A percentile compares a stretch with the other conserved stretches of the same genome.
Evolutionary conservation across 805 yeast genomes (phyloP).

Genomic region (Hermanozyma aechmeae): DNA sequence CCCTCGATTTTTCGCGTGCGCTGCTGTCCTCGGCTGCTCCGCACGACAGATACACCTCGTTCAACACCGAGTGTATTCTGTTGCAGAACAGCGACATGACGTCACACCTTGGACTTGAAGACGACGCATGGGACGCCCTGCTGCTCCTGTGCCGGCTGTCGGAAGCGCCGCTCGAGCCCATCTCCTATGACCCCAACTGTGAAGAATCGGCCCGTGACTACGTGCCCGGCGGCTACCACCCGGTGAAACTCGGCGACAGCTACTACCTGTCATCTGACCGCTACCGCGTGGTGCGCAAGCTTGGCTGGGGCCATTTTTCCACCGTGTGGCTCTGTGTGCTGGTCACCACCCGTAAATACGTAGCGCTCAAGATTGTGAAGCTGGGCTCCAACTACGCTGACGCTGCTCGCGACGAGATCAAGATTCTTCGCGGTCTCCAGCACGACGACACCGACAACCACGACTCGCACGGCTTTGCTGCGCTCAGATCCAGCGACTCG

Average conservation of each 20-base stretch:
- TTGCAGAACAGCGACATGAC: slow-evolving; percentile 32
- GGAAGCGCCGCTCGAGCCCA: slow-evolving; percentile 7
- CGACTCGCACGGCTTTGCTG: slow-evolving; percentile 1
- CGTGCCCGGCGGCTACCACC: slow-evolving; percentile 91
- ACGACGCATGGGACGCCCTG: no score
- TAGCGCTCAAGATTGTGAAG: slow-evolving; percentile 90
- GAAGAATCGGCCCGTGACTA: slow-evolving; percentile 88
- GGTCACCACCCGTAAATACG: slow-evolving; percentile 89
- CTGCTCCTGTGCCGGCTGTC: not conserved
- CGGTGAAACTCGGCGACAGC: slow-evolving; percentile 79
- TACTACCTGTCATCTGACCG: slow-evolving; percentile 54
- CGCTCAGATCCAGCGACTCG: not conserved
- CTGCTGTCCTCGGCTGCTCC: no score
- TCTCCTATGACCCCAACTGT: slow-evolving; percentile 32
- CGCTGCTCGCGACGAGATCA: slow-evolving; percentile 90
- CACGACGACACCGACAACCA: slow-evolving; percentile 8
- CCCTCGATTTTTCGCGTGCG: no score
- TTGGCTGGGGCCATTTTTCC: slow-evolving; percentile 99
- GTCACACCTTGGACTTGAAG: no score
- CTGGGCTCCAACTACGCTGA: slow-evolving; percentile 87
- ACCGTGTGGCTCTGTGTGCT: slow-evolving; percentile 22
- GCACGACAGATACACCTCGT: slow-evolving; percentile 17
- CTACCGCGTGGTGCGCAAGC: slow-evolving; percentile 74
- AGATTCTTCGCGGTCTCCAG: slow-evolving; percentile 71
- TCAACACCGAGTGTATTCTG: slow-evolving; percentile 28